Evolutionary conservation across 2,329 filamentous ascomycete species (phyloP), one percentile per base, ranked within the genome.

Genomic region (Verticillium alfalfae): DNA sequence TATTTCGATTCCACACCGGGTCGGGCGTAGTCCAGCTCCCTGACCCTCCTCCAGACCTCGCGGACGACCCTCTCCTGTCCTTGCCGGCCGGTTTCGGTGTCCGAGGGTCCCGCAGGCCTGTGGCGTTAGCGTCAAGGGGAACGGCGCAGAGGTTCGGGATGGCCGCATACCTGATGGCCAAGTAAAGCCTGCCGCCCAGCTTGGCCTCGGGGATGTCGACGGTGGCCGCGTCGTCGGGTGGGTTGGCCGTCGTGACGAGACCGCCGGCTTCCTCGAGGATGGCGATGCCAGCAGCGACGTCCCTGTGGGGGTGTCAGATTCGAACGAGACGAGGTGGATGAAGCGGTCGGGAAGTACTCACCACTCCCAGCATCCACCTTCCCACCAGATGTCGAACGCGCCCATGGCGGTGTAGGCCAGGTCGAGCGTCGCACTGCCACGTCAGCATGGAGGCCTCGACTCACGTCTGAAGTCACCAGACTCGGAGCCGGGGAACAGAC

Each of bases 351-450:
- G 10, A 31, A 60, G 16, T 2, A 72, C 80, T 66, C 68, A 88
- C 87, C 90, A 93, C 73, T 92, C 90, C 89, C 89, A 92, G 69
- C 89, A 92, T 0, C 89, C 89, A 3, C 89, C 90, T 70, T 93
- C 89, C 89, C 89, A 93, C 89, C 90, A 92, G 12, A 92, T 91
- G 73, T 93, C 90, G 66, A 92, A 88, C 0, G 86, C 80, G 0
- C 90, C 90, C 82, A 90, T 90, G 13, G 90, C 90, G 10, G 86
- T 85, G 71, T 92, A 93, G 0, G 89, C 89, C 57, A 93, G 74
- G 72, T 92, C 90, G 60, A 93, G 70, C 1, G 90, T 91, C 9
- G 90, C 90, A 69, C 88, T 89, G 3, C 8, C 2, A 6, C 15
- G 38, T 61, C 37, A 60, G 13, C 52, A 34, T 12, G 26, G 26